phyloP scores from a whole-genome alignment of 2,329 filamentous ascomycete species.

The Tolypocladium amazonense region DNA sequence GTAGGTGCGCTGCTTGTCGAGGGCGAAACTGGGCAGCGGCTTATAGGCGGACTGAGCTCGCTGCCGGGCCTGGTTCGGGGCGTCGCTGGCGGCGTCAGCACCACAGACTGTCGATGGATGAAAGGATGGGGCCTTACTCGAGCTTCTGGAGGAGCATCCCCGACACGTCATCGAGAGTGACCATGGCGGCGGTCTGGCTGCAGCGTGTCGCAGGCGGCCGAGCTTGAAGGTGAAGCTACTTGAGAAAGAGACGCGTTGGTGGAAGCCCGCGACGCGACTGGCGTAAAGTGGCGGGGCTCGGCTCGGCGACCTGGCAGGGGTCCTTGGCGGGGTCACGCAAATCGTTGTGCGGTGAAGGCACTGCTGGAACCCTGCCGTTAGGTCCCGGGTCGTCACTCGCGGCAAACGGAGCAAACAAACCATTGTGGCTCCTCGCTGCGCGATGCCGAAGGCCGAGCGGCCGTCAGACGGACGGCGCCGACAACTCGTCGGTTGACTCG shows the following conservation, averaged over 20 bases:
- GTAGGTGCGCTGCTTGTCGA: constrained; percentile 66
- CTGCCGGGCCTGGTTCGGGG: constrained; percentile 29
- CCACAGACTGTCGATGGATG: neutral
- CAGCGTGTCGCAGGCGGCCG: neutral
- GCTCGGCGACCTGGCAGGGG: neutral
- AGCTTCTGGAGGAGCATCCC: constrained; percentile 22
- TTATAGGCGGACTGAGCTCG: constrained; percentile 55
- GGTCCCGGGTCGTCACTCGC: neutral
- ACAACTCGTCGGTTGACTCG: neutral
- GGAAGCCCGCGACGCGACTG: neutral
- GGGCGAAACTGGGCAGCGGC: constrained; percentile 62
- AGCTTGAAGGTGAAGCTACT: neutral
- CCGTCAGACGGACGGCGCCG: neutral
- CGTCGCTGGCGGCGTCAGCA: constrained; percentile 12
- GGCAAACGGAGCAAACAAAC: neutral
- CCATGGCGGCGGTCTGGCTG: constrained; percentile 15
- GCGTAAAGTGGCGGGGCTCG: neutral
- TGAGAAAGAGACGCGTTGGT: neutral
- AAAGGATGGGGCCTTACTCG: constrained; percentile 14
- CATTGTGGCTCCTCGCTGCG: neutral
- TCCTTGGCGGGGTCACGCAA: neutral
- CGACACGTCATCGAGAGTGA: constrained; percentile 20
- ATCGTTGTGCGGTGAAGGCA: too few relatives aligned
- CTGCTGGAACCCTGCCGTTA: neutral
- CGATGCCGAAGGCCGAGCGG: neutral